phyloP scores from a whole-genome alignment of 2,329 filamentous ascomycete species.

The Paecilomyces dactylethromorphus region DNA sequence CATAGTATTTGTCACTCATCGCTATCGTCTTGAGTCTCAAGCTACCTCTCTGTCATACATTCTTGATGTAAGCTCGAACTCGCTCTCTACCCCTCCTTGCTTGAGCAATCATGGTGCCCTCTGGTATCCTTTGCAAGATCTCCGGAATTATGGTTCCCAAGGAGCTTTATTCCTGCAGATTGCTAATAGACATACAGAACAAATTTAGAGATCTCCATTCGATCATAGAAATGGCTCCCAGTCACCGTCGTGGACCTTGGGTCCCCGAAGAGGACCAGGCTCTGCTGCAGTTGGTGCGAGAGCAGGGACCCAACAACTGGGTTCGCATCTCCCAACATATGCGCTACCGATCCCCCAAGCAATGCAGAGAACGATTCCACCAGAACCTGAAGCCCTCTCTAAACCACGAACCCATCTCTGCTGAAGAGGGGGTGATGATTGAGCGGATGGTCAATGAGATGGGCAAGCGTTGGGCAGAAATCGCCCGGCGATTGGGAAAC shows the following conservation, averaged over 20 bases:
- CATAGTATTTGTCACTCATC: background rate
- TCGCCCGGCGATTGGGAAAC: slow-evolving; percentile 71
- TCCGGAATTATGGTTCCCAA: background rate
- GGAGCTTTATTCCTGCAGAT: background rate
- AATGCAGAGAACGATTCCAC: slow-evolving; percentile 89
- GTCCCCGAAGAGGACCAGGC: slow-evolving; percentile 67
- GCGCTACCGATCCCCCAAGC: slow-evolving; percentile 76
- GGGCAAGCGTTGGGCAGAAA: slow-evolving; percentile 90
- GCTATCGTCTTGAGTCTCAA: background rate
- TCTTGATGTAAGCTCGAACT: background rate
- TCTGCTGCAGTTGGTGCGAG: slow-evolving; percentile 63
- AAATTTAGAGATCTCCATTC: background rate
- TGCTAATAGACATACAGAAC: background rate
- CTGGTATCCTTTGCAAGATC: background rate
- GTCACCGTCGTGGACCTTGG: slow-evolving; percentile 75
- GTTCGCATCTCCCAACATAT: slow-evolving; percentile 74
- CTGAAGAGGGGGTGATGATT: slow-evolving; percentile 66
- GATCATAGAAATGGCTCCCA: slow-evolving; percentile 30
- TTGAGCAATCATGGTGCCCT: background rate
- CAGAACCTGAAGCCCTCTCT: slow-evolving; percentile 79
- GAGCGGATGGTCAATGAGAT: slow-evolving; percentile 68
- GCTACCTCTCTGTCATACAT: background rate
- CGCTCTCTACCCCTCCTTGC: background rate
- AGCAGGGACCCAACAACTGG: slow-evolving; percentile 79
- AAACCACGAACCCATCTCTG: slow-evolving; percentile 66